Conservation (phyloP, 106 monocot genomes). For the Dioscorea zingiberensis region DNA sequence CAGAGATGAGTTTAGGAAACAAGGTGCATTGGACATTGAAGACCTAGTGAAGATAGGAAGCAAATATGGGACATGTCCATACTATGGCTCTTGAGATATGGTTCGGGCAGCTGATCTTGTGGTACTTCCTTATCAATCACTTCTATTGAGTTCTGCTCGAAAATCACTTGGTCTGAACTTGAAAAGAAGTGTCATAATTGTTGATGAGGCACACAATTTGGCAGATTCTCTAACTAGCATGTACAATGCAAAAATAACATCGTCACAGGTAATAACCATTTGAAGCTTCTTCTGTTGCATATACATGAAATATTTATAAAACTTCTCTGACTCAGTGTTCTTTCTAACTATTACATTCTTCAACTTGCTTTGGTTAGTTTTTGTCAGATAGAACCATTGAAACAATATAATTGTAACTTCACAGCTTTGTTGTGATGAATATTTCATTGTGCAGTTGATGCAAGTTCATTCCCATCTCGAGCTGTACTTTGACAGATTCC, state of each 20-base stretch:
- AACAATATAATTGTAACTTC: background rate
- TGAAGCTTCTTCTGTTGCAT: background rate
- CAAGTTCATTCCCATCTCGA: slow-evolving; percentile 60
- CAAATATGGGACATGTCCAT: slow-evolving; percentile 84
- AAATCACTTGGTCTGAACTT: slow-evolving; percentile 88
- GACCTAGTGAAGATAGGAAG: slow-evolving; percentile 77
- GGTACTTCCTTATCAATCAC: slow-evolving; percentile 91
- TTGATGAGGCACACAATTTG: slow-evolving; percentile 97
- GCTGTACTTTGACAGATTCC: slow-evolving; percentile 60
- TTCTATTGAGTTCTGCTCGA: slow-evolving; percentile 78
- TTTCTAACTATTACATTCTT: too few species aligned
- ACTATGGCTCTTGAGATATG: slow-evolving; percentile 79
- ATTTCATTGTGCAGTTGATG: slow-evolving; percentile 43
- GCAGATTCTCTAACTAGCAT: slow-evolving; percentile 90
- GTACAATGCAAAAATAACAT: slow-evolving; percentile 78
- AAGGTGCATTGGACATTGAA: slow-evolving; percentile 79
- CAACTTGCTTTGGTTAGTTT: too few species aligned
- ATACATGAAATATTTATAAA: too few species aligned
- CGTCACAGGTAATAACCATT: slow-evolving; percentile 55
- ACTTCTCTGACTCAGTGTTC: too few species aligned
- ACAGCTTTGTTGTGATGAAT: background rate
- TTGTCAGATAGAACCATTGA: too few species aligned
- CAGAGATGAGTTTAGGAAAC: slow-evolving; percentile 37
- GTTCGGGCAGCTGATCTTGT: slow-evolving; percentile 65
- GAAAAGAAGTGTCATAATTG: slow-evolving; percentile 72